Evolutionary conservation across 768 basidiomycete species (phyloP).

Genomic region (Hypholoma fasciculare): DNA sequence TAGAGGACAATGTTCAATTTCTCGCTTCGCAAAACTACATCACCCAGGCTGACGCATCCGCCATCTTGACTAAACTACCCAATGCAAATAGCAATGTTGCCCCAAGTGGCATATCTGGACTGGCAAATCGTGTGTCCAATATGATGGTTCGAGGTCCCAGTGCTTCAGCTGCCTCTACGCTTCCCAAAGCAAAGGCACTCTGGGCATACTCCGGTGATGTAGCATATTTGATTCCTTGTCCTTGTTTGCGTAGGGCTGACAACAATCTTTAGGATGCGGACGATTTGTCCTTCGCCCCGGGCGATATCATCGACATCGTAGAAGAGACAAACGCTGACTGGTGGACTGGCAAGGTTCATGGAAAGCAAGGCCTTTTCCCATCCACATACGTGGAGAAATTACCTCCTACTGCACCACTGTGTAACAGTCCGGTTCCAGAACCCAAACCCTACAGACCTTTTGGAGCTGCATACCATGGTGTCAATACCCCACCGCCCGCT

Average conservation of each 20-base stretch:
- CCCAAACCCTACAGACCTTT: slow-evolving; percentile 42
- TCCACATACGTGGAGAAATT: slow-evolving; percentile 68
- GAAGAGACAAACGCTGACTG: slow-evolving; percentile 84
- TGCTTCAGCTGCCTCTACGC: slow-evolving; percentile 15
- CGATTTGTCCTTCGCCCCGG: slow-evolving; percentile 77
- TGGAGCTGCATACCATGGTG: slow-evolving; percentile 42
- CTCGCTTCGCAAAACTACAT: slow-evolving; percentile 56
- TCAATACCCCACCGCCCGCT: slow-evolving; percentile 36
- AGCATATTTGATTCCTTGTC: slow-evolving; percentile 28
- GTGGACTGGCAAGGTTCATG: slow-evolving; percentile 76
- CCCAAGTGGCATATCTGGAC: slow-evolving; percentile 16
- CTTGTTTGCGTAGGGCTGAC: slow-evolving; percentile 2
- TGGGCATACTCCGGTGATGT: slow-evolving; percentile 72
- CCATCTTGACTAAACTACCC: slow-evolving; percentile 52
- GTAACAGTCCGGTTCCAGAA: slow-evolving; percentile 21
- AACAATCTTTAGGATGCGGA: slow-evolving; percentile 57
- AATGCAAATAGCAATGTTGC: slow-evolving; percentile 16
- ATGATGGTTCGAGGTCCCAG: slow-evolving; percentile 11
- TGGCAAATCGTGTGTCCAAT: slow-evolving; percentile 18
- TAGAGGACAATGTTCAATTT: slow-evolving; percentile 58
- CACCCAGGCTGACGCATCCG: slow-evolving; percentile 45
- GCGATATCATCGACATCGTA: slow-evolving; percentile 77
- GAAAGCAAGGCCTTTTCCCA: slow-evolving; percentile 76
- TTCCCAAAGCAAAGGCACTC: slow-evolving; percentile 49
- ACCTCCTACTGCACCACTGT: slow-evolving; percentile 17